phyloP scores from a whole-genome alignment of 371 early-diverging fungal species.

The Apophysomyces elegans region DNA sequence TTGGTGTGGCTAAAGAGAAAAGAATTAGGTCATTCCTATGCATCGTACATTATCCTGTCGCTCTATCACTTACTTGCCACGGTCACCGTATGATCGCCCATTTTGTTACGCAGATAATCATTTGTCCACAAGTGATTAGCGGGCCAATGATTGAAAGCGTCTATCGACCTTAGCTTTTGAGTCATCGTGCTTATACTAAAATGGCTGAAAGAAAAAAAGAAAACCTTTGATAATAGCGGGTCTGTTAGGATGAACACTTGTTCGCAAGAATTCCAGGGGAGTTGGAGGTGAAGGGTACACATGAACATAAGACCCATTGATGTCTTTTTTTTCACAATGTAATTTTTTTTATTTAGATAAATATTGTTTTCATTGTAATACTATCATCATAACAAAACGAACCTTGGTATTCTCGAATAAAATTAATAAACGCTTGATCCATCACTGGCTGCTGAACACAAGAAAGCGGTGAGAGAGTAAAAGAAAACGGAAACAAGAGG shows the following conservation, averaged over 20 bases:
- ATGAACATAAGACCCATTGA: conserved; percentile 41
- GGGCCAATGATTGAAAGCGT: conserved; percentile 60
- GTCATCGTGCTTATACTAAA: background rate
- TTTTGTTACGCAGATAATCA: conserved; percentile 53
- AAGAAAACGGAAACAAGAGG: too few relatives aligned
- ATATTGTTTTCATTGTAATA: background rate
- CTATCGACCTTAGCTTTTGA: conserved; percentile 12
- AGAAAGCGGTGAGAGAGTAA: too few relatives aligned
- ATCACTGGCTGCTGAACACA: conserved; percentile 14
- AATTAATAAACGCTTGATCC: conserved; percentile 29
- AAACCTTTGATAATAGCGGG: conserved; percentile 48
- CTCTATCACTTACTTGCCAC: conserved; percentile 56
- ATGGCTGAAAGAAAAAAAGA: background rate
- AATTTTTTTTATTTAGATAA: background rate
- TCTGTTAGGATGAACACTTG: conserved; percentile 47
- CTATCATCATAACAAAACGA: background rate
- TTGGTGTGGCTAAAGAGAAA: conserved; percentile 38
- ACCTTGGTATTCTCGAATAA: conserved; percentile 55
- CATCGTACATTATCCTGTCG: background rate
- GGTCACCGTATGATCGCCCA: conserved; percentile 58
- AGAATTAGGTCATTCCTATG: too few relatives aligned
- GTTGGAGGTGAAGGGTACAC: conserved; percentile 39
- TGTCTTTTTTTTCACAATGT: conserved; percentile 27
- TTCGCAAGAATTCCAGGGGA: conserved; percentile 43
- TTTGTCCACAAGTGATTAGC: conserved; percentile 67